These are phyloP conservation scores for Petunia secreta DNA, from an alignment of 257 asterid genomes.

Conservation along the genomic window DNA sequence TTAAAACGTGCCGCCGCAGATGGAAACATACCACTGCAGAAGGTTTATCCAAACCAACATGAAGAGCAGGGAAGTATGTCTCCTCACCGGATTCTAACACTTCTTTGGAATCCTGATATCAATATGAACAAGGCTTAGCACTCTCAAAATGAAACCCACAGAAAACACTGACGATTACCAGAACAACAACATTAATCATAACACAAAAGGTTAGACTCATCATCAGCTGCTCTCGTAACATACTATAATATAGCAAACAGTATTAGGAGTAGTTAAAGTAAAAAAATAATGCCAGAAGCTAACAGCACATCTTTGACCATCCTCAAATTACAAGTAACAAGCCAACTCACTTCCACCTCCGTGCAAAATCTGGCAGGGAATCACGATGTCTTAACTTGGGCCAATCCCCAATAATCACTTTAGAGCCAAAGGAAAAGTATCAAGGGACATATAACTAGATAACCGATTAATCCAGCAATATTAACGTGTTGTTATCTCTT, in stretches of 20 bases:
- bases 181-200: neutral
- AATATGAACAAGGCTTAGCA: neutral
- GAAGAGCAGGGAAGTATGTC: conserved; percentile 89
- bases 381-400: neutral
- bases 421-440: neutral
- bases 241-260: neutral
- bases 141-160: neutral
- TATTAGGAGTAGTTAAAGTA: neutral
- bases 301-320: neutral
- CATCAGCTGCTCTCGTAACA: neutral
- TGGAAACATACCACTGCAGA: conserved; percentile 76
- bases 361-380: conserved; percentile 14
- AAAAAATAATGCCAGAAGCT: neutral
- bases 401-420: neutral
- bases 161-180: neutral
- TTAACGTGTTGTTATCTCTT: neutral
- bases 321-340: neutral
- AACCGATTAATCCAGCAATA: neutral
- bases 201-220: conserved; percentile 20
- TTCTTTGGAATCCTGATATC: conserved; percentile 63
- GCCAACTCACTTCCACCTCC: neutral
- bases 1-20: neutral
- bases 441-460: neutral
- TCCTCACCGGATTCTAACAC: conserved; percentile 84
- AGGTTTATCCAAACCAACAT: conserved; percentile 73